Evolutionary conservation across 495 filamentous ascomycete species (phyloP), one percentile per base, ranked within the genome.

Genomic region (Daldinia vernicosa): DNA sequence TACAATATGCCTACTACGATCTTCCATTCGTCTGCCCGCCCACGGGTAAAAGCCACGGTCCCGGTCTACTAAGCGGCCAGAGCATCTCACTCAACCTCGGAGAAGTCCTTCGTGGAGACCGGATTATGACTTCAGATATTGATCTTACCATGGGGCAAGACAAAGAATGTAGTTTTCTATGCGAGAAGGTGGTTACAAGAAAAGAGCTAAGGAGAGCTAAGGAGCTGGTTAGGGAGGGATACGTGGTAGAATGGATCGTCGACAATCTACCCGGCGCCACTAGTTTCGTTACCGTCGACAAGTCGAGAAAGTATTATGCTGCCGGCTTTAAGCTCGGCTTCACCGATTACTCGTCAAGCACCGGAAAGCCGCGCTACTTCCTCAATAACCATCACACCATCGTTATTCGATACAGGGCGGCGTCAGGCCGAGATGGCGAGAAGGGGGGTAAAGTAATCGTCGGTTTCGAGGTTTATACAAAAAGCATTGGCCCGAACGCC

Each of bases 181-280:
- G 94, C 79, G 90, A 85, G 14, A 84, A 83, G 40, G 83, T 88
- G 54, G 82, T 95, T 11, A 86, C 87, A 72, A 83, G 88, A 27
- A 82, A 83, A 24, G 91, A 89, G 57, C 79, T 97, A 60, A 88
- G 89, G 75, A 86, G 88, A 76, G 92, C 91, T 6, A 87, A 86
- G 54, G 83, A 94, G 63, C 81, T 98, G 69, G 89, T 97, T 50
- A 86, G 85, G 66, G 88, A 94, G 60, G 93, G 93, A 43, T 97
- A 97, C 78, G 92, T 97, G 45, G 91, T 90, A 3, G 94, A 98
- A 78, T 98, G 94, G 94, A 98, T 98, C 73, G 93, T 95, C 47
- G 94, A 98, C 77, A 98, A 98, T 67, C 84, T 98, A 27, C 94
- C 94, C 9, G 94, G 94, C 7, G 94, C 94, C 43, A 97, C 94